Evolutionary conservation across 257 asterid species (phyloP), one percentile per base, ranked within the genome.

Genomic region (Striga asiatica): DNA sequence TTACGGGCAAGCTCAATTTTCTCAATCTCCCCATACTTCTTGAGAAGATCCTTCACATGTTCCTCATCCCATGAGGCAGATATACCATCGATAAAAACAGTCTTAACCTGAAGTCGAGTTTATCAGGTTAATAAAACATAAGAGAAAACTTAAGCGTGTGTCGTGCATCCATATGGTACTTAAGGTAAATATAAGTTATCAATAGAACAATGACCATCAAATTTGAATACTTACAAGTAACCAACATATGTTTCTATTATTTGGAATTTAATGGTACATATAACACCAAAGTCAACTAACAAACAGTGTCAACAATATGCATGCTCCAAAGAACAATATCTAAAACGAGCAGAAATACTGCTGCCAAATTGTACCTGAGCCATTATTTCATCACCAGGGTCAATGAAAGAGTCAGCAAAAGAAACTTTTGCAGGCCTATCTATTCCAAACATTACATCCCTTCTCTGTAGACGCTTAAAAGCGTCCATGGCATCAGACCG

Each of bases 351-450:
- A n/a, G n/a, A n/a, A n/a, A n/a, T n/a, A n/a, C n/a, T n/a, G n/a
- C n/a, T n/a, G n/a, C n/a, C n/a, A n/a, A n/a, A n/a, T n/a, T 32
- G 60, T 84, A 92, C 99, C 97, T 92, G 95, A 66, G 99, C 97
- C 99, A 92, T 92, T 66, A 92, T 88, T 71, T 92, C 95, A 71
- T 88, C 97, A 65, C 97, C 97, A 29, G 99, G 99, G 69, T 92
- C 99, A 59, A 84, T 76, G 73, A 88, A 84, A 56, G 99, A 88
- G 72, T 92, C 99, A 21, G 99, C 99, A 74, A 92, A 88, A 45
- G 99, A 84, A 70, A 92, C 93, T 79, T 92, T 92, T 38, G 95
- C 98, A 25, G 93, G 95, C 77, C 94, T 78, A 69, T 87, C 96
- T 50, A 81, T 77, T 73, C 98, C 99, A 81, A 92, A 88, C 53